These are phyloP conservation scores for Candida yuanshanica DNA, from an alignment of 805 yeast genomes.

Conservation along the genomic window DNA sequence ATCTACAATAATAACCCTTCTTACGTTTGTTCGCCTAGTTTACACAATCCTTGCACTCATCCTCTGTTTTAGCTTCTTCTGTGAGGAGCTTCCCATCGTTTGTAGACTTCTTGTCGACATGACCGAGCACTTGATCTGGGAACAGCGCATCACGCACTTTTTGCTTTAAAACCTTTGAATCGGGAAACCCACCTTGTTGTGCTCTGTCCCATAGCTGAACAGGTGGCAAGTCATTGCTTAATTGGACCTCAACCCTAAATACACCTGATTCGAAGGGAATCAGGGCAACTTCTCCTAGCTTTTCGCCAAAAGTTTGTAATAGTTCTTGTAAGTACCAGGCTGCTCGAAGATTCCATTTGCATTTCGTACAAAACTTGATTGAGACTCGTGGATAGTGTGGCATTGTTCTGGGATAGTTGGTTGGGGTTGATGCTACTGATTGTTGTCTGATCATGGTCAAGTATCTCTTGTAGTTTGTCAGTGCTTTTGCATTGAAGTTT, in stretches of 20 bases:
- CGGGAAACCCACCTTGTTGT: conserved; percentile 74
- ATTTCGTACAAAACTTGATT: conserved; percentile 72
- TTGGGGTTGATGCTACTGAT: background rate
- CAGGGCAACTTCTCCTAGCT: conserved; percentile 49
- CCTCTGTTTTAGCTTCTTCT: background rate
- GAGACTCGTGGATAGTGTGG: conserved; percentile 50
- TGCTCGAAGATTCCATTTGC: conserved; percentile 87
- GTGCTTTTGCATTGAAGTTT: too few relatives aligned
- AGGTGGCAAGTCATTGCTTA: conserved; percentile 26
- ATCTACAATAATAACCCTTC: too few relatives aligned
- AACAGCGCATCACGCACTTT: conserved; percentile 53
- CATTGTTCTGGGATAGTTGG: background rate
- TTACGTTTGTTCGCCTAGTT: too few relatives aligned
- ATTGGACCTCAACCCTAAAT: conserved; percentile 52
- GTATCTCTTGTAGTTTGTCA: too few relatives aligned
- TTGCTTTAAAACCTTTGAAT: conserved; percentile 71
- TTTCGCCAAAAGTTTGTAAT: conserved; percentile 67
- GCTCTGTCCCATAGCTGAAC: conserved; percentile 56
- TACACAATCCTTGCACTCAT: conserved; percentile 18
- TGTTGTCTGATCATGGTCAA: too few relatives aligned
- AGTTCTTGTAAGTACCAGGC: conserved; percentile 85
- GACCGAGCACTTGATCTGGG: conserved; percentile 55
- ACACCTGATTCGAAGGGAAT: conserved; percentile 47
- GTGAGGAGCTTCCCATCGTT: conserved; percentile 16
- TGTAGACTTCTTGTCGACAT: conserved; percentile 41